Conservation (phyloP, 805 yeast genomes). For the Kregervanrija delftensis region DNA sequence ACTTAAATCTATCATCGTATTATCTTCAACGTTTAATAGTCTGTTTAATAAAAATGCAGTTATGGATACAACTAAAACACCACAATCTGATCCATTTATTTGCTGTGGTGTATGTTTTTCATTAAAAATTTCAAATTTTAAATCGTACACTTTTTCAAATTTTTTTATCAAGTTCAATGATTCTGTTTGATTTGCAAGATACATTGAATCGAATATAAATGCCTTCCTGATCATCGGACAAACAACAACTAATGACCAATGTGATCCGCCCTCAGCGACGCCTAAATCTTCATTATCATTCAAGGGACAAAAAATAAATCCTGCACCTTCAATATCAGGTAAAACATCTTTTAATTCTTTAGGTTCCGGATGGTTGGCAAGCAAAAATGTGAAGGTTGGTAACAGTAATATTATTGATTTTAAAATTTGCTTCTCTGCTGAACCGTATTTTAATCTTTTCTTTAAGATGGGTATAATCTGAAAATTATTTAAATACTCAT, state of each 20-base stretch:
- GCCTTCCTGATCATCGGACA: slow-evolving; percentile 41
- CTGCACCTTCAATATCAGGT: slow-evolving; percentile 35
- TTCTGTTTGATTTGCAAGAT: slow-evolving; percentile 33
- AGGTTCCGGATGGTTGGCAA: slow-evolving; percentile 45
- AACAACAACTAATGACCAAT: slow-evolving; percentile 65
- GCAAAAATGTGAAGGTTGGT: slow-evolving; percentile 61
- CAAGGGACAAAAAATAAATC: slow-evolving; percentile 58
- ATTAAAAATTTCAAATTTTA: slow-evolving; percentile 13
- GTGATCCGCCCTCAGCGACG: slow-evolving; percentile 54
- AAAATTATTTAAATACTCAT: slow-evolving; percentile 42
- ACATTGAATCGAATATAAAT: slow-evolving; percentile 56
- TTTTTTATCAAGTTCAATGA: slow-evolving; percentile 28
- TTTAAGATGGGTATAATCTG: slow-evolving; percentile 21
- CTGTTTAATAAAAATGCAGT: slow-evolving; percentile 30
- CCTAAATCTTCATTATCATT: slow-evolving; percentile 60
- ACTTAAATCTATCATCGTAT: slow-evolving; percentile 24
- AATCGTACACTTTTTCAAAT: slow-evolving; percentile 23
- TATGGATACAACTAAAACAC: slow-evolving; percentile 37
- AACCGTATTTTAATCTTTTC: slow-evolving; percentile 19
- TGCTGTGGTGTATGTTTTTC: slow-evolving; percentile 46
- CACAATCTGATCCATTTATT: slow-evolving; percentile 61
- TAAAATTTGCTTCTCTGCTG: slow-evolving; percentile 16
- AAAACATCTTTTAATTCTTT: slow-evolving; percentile 34
- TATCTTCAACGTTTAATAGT: slow-evolving; percentile 24
- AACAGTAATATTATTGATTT: slow-evolving; percentile 35